These are phyloP conservation scores for Huntiella abstrusa DNA, from an alignment of 2,329 filamentous ascomycete species.

Conservation along the genomic window DNA sequence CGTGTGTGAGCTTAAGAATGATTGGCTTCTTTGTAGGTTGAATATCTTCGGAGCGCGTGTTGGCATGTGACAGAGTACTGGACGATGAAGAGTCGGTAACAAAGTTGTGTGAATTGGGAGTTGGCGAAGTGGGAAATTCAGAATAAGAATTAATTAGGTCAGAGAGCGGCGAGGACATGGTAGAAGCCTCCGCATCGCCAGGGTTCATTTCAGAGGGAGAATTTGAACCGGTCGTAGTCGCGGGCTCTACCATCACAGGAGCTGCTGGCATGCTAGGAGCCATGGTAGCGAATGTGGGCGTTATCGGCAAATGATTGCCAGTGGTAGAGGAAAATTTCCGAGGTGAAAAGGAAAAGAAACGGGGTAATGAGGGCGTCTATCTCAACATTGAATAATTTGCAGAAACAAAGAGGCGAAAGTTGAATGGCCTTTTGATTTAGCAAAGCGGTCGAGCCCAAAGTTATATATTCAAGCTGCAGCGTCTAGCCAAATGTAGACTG, in stretches of 20 bases:
- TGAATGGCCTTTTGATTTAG: background rate
- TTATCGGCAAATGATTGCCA: background rate
- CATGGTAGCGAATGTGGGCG: background rate
- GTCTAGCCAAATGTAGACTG: too few relatives aligned
- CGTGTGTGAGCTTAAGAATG: too few relatives aligned
- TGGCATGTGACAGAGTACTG: background rate
- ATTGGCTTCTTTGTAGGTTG: background rate
- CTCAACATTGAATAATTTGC: background rate
- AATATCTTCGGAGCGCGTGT: background rate
- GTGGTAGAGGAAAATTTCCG: background rate
- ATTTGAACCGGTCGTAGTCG: conserved; percentile 1
- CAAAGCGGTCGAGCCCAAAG: too few relatives aligned
- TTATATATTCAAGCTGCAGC: too few relatives aligned
- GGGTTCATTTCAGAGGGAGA: background rate
- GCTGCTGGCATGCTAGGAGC: conserved; percentile 6
- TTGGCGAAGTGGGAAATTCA: conserved; percentile 20
- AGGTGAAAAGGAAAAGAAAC: background rate
- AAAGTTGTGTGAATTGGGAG: background rate
- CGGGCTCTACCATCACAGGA: background rate
- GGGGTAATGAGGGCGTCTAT: too few relatives aligned
- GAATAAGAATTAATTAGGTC: conserved; percentile 33
- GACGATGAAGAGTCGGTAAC: background rate
- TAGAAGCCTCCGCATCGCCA: conserved; percentile 18
- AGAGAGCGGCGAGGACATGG: conserved; percentile 35
- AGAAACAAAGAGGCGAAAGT: background rate